Evolutionary conservation across 2,329 filamentous ascomycete genomes (phyloP), one percentile per base, ranked within the genome.

Genomic region (Macrophomina tecta): DNA sequence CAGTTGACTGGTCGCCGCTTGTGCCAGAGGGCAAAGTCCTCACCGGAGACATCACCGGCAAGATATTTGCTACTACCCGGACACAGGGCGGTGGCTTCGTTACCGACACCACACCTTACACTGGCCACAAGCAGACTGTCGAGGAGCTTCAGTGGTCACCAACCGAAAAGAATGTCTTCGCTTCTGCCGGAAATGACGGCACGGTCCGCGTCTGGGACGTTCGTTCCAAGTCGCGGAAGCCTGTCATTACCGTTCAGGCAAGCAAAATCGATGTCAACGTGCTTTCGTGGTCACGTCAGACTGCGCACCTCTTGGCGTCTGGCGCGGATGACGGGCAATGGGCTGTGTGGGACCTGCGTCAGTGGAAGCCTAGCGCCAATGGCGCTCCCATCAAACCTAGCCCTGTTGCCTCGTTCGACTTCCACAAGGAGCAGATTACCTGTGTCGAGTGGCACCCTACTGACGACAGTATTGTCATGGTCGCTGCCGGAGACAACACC

Each of bases 131-230:
- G 8, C 88, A 89, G 75, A 94, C 91, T 62, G 89, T 99, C 16
- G 95, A 99, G 82, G 95, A 99, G 77, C 84, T 99, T 32, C 94
- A 98, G 80, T 99, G 95, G 95, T 97, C 92, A 62, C 95, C 95
- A 0, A 92, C 90, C 18, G 95, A 99, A 82, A 89, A 89, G 69
- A 94, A 93, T 69, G 95, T 98, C 34, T 99, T 99, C 75, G 91
- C 95, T 0, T 98, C 94, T 0, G 94, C 92, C 4, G 96, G 93
- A 66, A 93, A 90, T 76, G 95, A 99, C 80, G 94, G 95, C 73
- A 97, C 92, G 9, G 90, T 99, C 69, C 94, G 95, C 78, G 89
- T 99, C 68, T 99, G 95, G 94, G 95, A 99, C 76, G 88, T 95
- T 23, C 89, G 95, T 63, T 94, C 91, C 78, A 97, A 97, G 84